Evolutionary conservation across 1,284 basidiomycete genomes (phyloP).

Genomic region (Taiwanofungus camphoratus): DNA sequence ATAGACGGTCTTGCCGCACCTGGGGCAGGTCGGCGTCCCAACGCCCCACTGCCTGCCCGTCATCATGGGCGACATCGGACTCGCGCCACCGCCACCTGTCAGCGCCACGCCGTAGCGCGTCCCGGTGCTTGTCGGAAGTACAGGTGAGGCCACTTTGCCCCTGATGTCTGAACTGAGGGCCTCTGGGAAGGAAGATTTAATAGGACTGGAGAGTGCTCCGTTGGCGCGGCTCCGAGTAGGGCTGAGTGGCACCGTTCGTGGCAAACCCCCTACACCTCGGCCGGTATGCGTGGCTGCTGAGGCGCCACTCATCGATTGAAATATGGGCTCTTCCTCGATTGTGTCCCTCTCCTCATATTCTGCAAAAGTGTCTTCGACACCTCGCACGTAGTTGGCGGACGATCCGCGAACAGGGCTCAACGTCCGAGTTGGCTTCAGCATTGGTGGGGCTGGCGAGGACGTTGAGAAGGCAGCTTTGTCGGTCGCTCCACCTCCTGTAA

Average conservation of each 20-base stretch:
- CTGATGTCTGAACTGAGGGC: neutral
- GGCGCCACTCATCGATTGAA: neutral
- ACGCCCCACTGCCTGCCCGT: constrained; percentile 37
- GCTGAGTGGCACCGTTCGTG: constrained; percentile 34
- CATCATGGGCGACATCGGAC: constrained; percentile 18
- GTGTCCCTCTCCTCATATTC: constrained; percentile 8
- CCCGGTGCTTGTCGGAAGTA: constrained; percentile 40
- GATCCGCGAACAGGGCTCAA: constrained; percentile 26
- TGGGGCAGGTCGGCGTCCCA: constrained; percentile 48
- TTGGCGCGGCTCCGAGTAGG: constrained; percentile 14
- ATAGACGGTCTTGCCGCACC: constrained; percentile 54
- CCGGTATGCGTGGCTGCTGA: constrained; percentile 31
- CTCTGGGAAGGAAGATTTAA: neutral
- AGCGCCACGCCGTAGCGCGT: constrained; percentile 48
- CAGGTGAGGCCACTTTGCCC: constrained; percentile 19
- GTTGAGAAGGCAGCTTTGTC: constrained; percentile 8
- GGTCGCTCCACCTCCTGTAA: constrained; percentile 22
- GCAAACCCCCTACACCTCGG: constrained; percentile 30
- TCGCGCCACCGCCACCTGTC: constrained; percentile 20
- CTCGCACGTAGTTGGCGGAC: constrained; percentile 9
- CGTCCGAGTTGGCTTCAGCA: constrained; percentile 28
- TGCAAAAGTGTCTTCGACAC: constrained; percentile 9
- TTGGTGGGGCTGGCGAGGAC: constrained; percentile 18
- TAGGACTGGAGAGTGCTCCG: neutral
- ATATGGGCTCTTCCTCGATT: constrained; percentile 7